A percentile compares a stretch with the other conserved stretches of the same genome.
Conservation (phyloP, 2,329 filamentous ascomycete genomes). For the Neonectria ditissima region DNA sequence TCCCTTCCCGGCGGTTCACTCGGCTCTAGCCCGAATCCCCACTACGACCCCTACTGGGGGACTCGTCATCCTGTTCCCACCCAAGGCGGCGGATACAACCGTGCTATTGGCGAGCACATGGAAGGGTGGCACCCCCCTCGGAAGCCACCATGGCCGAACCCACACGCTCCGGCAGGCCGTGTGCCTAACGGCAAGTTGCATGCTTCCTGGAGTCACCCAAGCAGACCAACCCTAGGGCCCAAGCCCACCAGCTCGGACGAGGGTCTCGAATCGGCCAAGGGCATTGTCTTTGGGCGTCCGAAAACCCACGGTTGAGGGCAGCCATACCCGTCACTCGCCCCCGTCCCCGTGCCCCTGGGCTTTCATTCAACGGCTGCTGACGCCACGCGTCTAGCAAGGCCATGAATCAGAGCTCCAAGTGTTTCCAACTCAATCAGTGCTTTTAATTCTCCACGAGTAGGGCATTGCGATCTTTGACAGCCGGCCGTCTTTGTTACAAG, state of each 20-base stretch:
- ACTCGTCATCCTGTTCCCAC: slow-evolving; percentile 49
- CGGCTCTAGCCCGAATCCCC: slow-evolving; percentile 54
- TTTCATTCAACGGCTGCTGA: slow-evolving; percentile 42
- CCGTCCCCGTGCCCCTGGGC: slow-evolving; percentile 33
- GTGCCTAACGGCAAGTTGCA: slow-evolving; percentile 45
- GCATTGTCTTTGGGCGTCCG: slow-evolving; percentile 31
- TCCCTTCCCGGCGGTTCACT: slow-evolving; percentile 52
- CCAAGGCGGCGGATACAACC: slow-evolving; percentile 49
- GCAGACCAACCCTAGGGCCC: slow-evolving; percentile 38
- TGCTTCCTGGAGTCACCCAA: slow-evolving; percentile 37
- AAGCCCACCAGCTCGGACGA: slow-evolving; percentile 44
- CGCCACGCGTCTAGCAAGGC: slow-evolving; percentile 47
- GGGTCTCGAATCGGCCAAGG: slow-evolving; percentile 47
- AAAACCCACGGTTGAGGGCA: slow-evolving; percentile 32
- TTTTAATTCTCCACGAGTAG: slow-evolving; percentile 42
- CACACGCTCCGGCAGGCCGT: slow-evolving; percentile 40
- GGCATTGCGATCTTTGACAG: slow-evolving; percentile 32
- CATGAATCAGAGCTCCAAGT: slow-evolving; percentile 40
- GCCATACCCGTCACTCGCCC: slow-evolving; percentile 11
- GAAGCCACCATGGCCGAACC: slow-evolving; percentile 42
- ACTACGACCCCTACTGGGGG: slow-evolving; percentile 47
- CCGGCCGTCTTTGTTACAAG: slow-evolving; percentile 16
- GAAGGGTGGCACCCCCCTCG: slow-evolving; percentile 42
- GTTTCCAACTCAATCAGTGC: slow-evolving; percentile 29
- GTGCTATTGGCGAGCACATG: slow-evolving; percentile 50